Conservation (phyloP, 345 rosid species). For the Rubroshorea leprosula region DNA sequence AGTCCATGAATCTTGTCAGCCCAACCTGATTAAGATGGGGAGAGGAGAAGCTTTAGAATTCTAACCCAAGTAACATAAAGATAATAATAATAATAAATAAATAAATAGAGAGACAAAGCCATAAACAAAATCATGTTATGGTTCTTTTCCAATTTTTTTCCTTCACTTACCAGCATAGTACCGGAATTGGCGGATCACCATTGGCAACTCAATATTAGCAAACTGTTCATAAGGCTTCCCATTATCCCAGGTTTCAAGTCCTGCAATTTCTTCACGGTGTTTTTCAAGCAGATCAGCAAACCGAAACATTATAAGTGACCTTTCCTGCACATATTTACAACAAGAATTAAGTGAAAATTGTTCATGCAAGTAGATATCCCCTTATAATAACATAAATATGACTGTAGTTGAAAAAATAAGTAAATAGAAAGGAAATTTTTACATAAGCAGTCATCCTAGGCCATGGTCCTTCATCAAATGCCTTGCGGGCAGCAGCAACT, state of each 20-base stretch:
- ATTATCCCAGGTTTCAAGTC: constrained; percentile 87
- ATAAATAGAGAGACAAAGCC: no score
- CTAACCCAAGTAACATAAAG: neutral
- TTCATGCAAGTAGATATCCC: no score
- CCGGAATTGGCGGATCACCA: constrained; percentile 47
- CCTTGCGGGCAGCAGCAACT: constrained; percentile 59
- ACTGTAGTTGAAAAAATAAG: no score
- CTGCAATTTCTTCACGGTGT: constrained; percentile 69
- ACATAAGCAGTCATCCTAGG: constrained; percentile 60
- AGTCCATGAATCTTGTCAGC: constrained; percentile 78
- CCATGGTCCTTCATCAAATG: constrained; percentile 73
- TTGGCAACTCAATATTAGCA: constrained; percentile 46
- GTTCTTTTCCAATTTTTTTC: no score
- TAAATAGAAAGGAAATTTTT: neutral
- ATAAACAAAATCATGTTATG: no score
- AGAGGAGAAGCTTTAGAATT: neutral
- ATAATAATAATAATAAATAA: neutral
- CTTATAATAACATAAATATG: no score
- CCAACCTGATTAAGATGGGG: constrained; percentile 41
- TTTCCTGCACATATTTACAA: constrained; percentile 42
- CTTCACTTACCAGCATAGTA: constrained; percentile 54
- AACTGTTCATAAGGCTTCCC: constrained; percentile 83
- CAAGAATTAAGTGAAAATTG: no score
- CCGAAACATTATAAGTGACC: constrained; percentile 55
- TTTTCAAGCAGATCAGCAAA: constrained; percentile 79